Base-by-base conservation (phyloP, 495 filamentous ascomycete species). In the Haplographium delicatum region DNA sequence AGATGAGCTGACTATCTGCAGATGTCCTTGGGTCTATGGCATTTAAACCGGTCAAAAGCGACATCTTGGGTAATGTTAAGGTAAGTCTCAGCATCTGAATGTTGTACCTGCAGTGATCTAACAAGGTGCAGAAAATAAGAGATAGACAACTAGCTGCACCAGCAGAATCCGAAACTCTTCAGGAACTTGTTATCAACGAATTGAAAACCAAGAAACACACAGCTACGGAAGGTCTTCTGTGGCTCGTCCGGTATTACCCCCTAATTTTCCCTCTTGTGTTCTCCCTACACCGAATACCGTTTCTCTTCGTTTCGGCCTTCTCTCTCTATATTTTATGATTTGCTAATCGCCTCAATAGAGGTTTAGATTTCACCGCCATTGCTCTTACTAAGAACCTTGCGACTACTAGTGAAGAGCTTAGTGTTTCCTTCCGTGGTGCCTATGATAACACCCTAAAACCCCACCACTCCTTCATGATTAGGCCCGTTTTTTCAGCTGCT, bases 1-100 rank as follows among this genome's bases (percentile, higher is more conserved):
- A 46, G 38, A 27, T 16, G 5, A 40, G 20, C 11, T 33, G 41
- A 10, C 24, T 9, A 11, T 35, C 4, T 34, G 30, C 34, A 95
- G 91, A 95, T 64, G 68, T 86, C 27, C 78, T 97, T 24, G 89
- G 88, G 38, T 86, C 83, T 28, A 72, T 81, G 11, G 89, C 90
- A 50, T 96, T 97, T 71, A 76, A 68, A 4, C 82, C 84, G 22
- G 91, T 98, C 51, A 95, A 96, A 76, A 85, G 68, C 53, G 93
- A 98, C 67, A 84, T 98, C 75, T 58, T 80, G 7, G 88, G 88
- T 62, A 98, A 98, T 65, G 80, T 98, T 66, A 88, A 89, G 80
- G 91, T 96, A 64, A 48, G 68, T 45, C 41, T 45, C 28, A 26
- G n/a, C n/a, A n/a, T n/a, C n/a, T n/a, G n/a, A n/a, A n/a, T n/a